Evolutionary conservation across 2,329 filamentous ascomycete species (phyloP).

Genomic region (Penicillium capsulatum): DNA sequence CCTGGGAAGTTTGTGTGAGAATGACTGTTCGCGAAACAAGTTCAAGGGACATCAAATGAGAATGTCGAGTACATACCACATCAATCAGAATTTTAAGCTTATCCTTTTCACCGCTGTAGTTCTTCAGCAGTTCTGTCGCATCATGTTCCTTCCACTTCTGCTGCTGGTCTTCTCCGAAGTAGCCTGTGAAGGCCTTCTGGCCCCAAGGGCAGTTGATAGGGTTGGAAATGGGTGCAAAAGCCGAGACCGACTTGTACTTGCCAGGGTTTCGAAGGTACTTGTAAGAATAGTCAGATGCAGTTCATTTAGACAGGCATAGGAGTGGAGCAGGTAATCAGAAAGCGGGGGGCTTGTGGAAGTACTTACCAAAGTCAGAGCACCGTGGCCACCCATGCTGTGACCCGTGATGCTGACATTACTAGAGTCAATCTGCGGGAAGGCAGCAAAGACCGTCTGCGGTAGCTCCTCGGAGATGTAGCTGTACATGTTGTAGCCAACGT

Average conservation of each 20-base stretch:
- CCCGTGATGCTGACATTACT: constrained; percentile 76
- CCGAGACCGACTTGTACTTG: constrained; percentile 81
- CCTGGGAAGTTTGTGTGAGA: constrained; percentile 47
- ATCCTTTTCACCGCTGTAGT: constrained; percentile 56
- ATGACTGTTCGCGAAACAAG: too few species aligned
- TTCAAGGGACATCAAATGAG: too few species aligned
- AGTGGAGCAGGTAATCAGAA: not conserved
- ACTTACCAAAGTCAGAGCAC: constrained; percentile 72
- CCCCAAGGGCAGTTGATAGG: constrained; percentile 86
- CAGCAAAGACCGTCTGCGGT: constrained; percentile 67
- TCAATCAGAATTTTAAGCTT: constrained; percentile 79
- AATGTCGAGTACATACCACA: constrained; percentile 61
- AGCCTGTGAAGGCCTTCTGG: constrained; percentile 88
- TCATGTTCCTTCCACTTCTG: constrained; percentile 84
- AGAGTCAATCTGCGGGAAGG: constrained; percentile 68
- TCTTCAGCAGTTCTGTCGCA: constrained; percentile 80
- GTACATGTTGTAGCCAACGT: constrained; percentile 86
- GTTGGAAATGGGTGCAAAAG: constrained; percentile 87
- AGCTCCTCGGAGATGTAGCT: constrained; percentile 85
- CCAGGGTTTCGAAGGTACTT: constrained; percentile 85
- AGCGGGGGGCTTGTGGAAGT: not conserved
- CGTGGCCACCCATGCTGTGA: constrained; percentile 97
- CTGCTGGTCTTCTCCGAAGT: constrained; percentile 69
- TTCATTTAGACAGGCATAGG: too few species aligned
- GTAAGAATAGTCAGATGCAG: too few species aligned